Base-by-base conservation (phyloP, 305 asterid genomes). In the Fraxinus velutina region DNA sequence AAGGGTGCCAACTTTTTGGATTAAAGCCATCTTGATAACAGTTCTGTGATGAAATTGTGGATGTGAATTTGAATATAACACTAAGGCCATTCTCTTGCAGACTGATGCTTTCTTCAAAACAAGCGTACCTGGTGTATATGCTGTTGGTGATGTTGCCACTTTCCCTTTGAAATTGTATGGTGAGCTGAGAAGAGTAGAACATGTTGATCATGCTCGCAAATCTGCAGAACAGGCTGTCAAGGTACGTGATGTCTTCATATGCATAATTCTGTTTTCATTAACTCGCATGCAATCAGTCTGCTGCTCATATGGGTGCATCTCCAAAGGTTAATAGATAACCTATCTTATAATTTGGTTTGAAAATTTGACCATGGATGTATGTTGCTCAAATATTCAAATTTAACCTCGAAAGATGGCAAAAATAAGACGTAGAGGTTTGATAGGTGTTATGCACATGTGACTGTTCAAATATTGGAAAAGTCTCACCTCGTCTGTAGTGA, bases 161-260 rank as follows among this genome's bases (percentile, higher is more conserved):
- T 96, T 96, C 88, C 99, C 99, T 66, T 73, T 96, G 95, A 96
- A 96, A 86, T 66, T 96, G 86, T 94, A 89, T 90, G 90, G 88
- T 79, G 98, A 96, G 36, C 72, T 88, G 9, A 90, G 99, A 88
- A 92, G 99, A 89, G 98, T 96, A 30, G 99, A 96, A 82, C 99
- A 96, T 72, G 97, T 96, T 74, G 99, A 94, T 82, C 99, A 96
- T 85, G 89, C 98, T 33, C 98, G 99, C 80, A 96, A 93, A 87
- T 96, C 97, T 80, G 99, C 99, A 79, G 99, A 96, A 89, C 99
- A 96, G 78, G 98, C 99, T 83, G 98, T 92, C n/a, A 96, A 94
- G 99, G 99, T 96, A 87, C 42, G 36, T 42, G 17, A 30, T 64
- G 4, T 44, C 73, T 62, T n/a, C 75, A 64, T 24, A 24, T 64